Percentiles rank a stretch among this genome's conserved stretches.
Conservation (phyloP, 176 grass and related monocot species). For the Chloris gayana region DNA sequence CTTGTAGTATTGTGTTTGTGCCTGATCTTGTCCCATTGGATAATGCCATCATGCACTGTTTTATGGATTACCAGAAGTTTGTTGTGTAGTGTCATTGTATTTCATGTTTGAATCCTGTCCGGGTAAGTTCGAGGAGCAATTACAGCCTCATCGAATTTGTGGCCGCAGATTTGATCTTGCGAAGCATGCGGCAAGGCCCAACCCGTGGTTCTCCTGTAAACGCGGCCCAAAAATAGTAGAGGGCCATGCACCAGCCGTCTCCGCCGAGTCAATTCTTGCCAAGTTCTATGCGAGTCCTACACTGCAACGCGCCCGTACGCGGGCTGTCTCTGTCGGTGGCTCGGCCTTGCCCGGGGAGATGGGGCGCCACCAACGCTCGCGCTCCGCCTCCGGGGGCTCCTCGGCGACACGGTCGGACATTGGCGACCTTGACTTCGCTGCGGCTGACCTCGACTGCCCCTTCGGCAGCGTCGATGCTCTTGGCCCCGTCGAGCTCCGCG, state of each 20-base stretch:
- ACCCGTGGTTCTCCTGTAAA: constrained; percentile 17
- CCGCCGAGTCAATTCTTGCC: not conserved
- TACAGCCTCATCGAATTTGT: no score
- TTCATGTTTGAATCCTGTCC: no score
- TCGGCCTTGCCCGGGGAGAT: constrained; percentile 35
- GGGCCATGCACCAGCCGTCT: not conserved
- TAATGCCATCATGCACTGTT: no score
- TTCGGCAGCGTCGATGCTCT: constrained; percentile 63
- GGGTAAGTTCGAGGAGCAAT: no score
- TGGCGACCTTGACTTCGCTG: constrained; percentile 39
- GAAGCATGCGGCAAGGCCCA: not conserved
- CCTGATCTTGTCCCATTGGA: no score
- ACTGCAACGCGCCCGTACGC: constrained; percentile 15
- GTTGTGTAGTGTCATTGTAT: no score
- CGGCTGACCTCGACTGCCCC: constrained; percentile 46
- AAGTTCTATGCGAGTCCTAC: not conserved
- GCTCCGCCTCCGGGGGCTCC: constrained; percentile 43
- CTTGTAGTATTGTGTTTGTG: no score
- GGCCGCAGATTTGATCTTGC: no score
- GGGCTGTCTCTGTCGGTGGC: constrained; percentile 15
- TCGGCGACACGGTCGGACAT: constrained; percentile 29
- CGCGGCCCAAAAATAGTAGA: constrained; percentile 23
- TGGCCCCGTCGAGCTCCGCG: constrained; percentile 53
- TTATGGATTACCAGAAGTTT: no score
- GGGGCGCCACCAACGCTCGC: constrained; percentile 49